phyloP scores from a whole-genome alignment of 2,329 filamentous ascomycete species.

The Aspergillus awamori region DNA sequence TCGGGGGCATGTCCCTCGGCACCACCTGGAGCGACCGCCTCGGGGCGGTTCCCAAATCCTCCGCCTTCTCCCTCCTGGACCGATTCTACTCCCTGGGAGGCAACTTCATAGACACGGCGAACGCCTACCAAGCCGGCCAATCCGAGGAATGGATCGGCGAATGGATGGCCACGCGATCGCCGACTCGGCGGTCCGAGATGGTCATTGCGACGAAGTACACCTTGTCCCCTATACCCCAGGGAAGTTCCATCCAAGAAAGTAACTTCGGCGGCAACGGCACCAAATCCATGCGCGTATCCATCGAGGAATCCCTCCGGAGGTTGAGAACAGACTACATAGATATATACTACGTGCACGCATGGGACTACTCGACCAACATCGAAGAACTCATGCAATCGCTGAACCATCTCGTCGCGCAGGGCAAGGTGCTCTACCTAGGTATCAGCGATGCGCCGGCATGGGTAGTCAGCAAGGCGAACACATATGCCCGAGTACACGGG shows the following conservation, averaged over 20 bases:
- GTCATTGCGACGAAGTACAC: constrained; percentile 60
- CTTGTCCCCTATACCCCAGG: constrained; percentile 28
- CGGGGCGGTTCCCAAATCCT: constrained; percentile 50
- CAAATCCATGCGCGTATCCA: constrained; percentile 33
- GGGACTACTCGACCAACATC: constrained; percentile 68
- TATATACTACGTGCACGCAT: constrained; percentile 47
- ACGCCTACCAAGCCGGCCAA: constrained; percentile 52
- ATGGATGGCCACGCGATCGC: constrained; percentile 49
- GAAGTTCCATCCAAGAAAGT: constrained; percentile 18
- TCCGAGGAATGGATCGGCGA: constrained; percentile 55
- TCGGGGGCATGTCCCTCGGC: constrained; percentile 39
- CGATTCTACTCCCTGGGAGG: constrained; percentile 52
- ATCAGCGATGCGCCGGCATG: constrained; percentile 71
- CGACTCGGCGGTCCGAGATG: constrained; percentile 49
- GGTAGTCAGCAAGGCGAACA: constrained; percentile 54
- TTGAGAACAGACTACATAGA: constrained; percentile 43
- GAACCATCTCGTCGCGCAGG: constrained; percentile 61
- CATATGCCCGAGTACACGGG: constrained; percentile 67
- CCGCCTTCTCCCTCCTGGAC: constrained; percentile 51
- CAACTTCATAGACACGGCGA: constrained; percentile 58
- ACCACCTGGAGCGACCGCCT: constrained; percentile 30
- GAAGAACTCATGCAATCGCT: constrained; percentile 70
- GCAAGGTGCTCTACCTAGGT: constrained; percentile 70
- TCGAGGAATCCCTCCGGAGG: constrained; percentile 35
- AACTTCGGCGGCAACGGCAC: constrained; percentile 48